Base-by-base conservation (phyloP, 2,329 filamentous ascomycete genomes). In the Penicillium polonicum region DNA sequence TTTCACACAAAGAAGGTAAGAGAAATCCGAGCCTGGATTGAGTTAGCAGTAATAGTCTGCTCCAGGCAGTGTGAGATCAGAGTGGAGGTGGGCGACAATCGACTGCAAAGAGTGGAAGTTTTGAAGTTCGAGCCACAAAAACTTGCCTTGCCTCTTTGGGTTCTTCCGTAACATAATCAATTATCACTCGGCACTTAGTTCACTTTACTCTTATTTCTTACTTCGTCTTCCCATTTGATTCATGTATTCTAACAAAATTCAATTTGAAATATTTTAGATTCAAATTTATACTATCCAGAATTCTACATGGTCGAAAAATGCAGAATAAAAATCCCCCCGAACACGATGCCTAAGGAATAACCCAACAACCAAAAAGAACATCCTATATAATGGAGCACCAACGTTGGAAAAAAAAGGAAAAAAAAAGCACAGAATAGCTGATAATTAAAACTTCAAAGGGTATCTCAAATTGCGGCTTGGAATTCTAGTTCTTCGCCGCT, bases 401-500 rank as follows among this genome's bases (percentile, higher is more conserved):
- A 56, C 39, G 29, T 49, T 43, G 6, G 25, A 8, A 25, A 25
- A 29, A 12, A 21, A 21, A 3, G 23, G 21, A 31, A 31, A 12
- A 33, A 59, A 57, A 33, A 53, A 44, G 23, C 36, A 51, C 44
- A 54, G 23, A 21, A 58, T 45, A 57, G 29, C 29, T 45, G 51
- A 55, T 43, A 43, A 60, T 55, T 52, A 57, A 53, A 58, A 48
- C 60, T 49, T 49, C 54, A 62, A 63, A 48, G 65, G 65, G 61
- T 65, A 63, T 68, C 60, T 60, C 44, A 55, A 63, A 60, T 85
- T 82, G 53, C 25, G 13, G 9, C 42, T 27, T 42, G 35, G 13
- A 44, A 42, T 21, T 41, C 19, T 67, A 63, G 73, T 60, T 69
- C 64, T 58, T 76, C 74, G 58, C 66, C 68, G 59, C 78, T 83